Percentiles rank a stretch among this genome's conserved stretches.
Evolutionary conservation across 129 eudicot genomes (phyloP).

Genomic region (Arctium minus): DNA sequence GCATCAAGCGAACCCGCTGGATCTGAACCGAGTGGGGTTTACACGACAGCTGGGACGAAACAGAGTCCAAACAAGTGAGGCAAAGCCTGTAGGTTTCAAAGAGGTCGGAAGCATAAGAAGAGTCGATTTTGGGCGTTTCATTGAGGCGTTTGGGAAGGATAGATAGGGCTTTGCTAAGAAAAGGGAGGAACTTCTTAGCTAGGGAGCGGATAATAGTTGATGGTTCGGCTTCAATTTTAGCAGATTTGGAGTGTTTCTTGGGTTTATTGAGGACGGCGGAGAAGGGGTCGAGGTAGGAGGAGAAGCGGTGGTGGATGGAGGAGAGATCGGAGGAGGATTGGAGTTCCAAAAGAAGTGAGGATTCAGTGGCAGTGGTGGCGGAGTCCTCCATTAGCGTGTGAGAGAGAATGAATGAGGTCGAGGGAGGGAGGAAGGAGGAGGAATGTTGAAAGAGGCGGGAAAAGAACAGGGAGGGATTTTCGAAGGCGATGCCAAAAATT

Average conservation of each 20-base stretch:
- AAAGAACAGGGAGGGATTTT: neutral
- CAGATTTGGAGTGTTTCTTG: constrained; percentile 20
- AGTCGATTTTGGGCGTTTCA: constrained; percentile 46
- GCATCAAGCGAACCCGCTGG: constrained; percentile 61
- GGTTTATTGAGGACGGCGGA: constrained; percentile 33
- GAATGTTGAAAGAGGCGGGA: constrained; percentile 11
- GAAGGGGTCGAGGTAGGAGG: constrained; percentile 59
- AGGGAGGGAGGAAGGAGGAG: neutral
- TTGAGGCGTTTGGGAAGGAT: constrained; percentile 72
- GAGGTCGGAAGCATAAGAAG: constrained; percentile 21
- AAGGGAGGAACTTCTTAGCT: constrained; percentile 61
- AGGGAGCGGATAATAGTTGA: constrained; percentile 40
- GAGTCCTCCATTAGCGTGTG: constrained; percentile 36
- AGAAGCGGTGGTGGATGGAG: constrained; percentile 40
- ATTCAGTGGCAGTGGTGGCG: constrained; percentile 31
- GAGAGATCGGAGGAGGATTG: constrained; percentile 45
- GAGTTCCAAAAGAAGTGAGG: constrained; percentile 57
- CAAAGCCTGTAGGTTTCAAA: constrained; percentile 59
- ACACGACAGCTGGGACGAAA: constrained; percentile 51
- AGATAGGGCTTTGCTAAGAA: constrained; percentile 51
- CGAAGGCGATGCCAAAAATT: neutral
- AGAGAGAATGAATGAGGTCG: neutral
- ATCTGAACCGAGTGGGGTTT: constrained; percentile 50
- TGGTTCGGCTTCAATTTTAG: constrained; percentile 26
- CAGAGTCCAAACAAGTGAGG: constrained; percentile 43